phyloP scores from a whole-genome alignment of 352 stramenopile species.

The Phytophthora sojae region DNA sequence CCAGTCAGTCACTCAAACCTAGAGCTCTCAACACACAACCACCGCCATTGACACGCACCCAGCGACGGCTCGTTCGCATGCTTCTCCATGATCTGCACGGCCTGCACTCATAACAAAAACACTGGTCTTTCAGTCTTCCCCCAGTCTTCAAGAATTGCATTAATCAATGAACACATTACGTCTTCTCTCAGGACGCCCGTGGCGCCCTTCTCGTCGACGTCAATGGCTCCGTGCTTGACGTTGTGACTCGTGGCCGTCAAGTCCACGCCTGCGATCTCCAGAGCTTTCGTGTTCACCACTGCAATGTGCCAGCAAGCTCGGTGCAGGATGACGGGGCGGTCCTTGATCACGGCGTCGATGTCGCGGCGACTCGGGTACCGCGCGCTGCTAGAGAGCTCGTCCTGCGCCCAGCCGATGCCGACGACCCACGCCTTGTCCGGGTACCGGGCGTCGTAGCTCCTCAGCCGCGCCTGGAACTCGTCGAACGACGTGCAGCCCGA shows the following conservation, averaged over 20 bases:
- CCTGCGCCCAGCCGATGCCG: slow-evolving; percentile 89
- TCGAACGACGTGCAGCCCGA: slow-evolving; percentile 76
- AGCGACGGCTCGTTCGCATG: slow-evolving; percentile 74
- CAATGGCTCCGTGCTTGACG: slow-evolving; percentile 58
- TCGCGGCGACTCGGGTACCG: slow-evolving; percentile 79
- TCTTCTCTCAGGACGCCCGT: slow-evolving; percentile 80
- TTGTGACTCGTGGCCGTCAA: slow-evolving; percentile 38
- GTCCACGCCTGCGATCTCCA: slow-evolving; percentile 74
- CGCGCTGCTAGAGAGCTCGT: slow-evolving; percentile 65
- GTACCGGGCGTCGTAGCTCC: slow-evolving; percentile 63
- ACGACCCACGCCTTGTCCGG: slow-evolving; percentile 82
- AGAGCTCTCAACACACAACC: background rate
- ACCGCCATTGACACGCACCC: slow-evolving; percentile 32
- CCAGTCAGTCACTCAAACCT: background rate
- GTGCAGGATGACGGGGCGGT: slow-evolving; percentile 83
- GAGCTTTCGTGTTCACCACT: slow-evolving; percentile 85
- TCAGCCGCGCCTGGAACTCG: slow-evolving; percentile 65
- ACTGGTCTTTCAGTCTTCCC: background rate
- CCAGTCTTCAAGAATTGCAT: background rate
- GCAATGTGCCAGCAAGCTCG: slow-evolving; percentile 92
- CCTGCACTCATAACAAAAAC: slow-evolving; percentile 36
- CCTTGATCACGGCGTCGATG: slow-evolving; percentile 76
- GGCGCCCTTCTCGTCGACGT: slow-evolving; percentile 66
- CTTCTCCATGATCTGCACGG: slow-evolving; percentile 75
- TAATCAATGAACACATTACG: slow-evolving; percentile 30